Evolutionary conservation across 2,329 filamentous ascomycete species (phyloP), one percentile per base, ranked within the genome.

Genomic region (Leptographium galeiforme): DNA sequence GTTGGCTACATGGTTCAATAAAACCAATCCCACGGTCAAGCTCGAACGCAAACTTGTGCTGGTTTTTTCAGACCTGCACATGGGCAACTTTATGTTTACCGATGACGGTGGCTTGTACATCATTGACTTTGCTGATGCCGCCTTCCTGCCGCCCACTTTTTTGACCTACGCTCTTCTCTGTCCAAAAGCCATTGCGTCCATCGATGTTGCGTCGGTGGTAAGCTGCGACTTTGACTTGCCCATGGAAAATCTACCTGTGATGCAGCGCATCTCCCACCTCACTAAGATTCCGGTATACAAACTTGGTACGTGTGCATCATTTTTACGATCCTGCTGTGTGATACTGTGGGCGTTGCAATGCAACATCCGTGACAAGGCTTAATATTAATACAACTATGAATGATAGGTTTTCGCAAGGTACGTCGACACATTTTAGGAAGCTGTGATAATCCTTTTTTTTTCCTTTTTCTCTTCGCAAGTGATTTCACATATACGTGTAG

Each of bases 201-300:
- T 50, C 19, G 19, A 44, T 16, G 30, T 50, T 50, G 19, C 48
- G 1, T 10, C 12, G 38, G 30, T 43, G 38, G 48, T 50, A 18
- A 10, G 48, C 48, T 16, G 13, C 30, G 48, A 50, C 30, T 50
- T 50, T 50, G 38, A 50, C 48, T 18, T 50, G 48, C 48, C 48
- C 34, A 50, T 33, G 48, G 48, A 50, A 43, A 50, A 50, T 34
- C 43, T 50, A 30, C 48, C 36, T 44, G 48, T 50, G 39, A 43
- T 50, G 48, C 38, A 43, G 13, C 48, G 48, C 48, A 50, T 50
- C 19, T 50, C 48, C 18, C 38, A 50, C 4, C 48, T 50, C 3
- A 50, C 39, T 3, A 50, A 43, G 48, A 50, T 50, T 43, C 48
- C 48, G 39, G 48, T 50, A 33, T 50, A 43, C 48, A 50, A 50